These are phyloP conservation scores for Coemansia sp. DNA, from an alignment of 192 early-diverging fungal species.

Conservation along the genomic window DNA sequence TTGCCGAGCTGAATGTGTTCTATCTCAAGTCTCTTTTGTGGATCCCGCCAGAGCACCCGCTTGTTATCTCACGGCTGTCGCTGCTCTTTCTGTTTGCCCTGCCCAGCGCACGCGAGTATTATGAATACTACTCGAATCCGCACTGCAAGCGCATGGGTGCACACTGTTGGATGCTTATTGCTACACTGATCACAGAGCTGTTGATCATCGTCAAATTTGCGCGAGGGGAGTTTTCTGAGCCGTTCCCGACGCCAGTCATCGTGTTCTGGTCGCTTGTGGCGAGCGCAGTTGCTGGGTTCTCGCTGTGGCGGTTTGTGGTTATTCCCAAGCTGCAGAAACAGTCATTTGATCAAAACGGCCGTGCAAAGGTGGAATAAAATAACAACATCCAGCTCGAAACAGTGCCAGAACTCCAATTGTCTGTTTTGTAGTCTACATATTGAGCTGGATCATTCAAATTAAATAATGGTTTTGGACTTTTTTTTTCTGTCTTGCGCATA, in stretches of 20 bases:
- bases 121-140: slow-evolving; percentile 78
- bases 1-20: slow-evolving; percentile 89
- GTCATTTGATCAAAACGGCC: neutral
- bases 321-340: slow-evolving; percentile 18
- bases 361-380: slow-evolving; percentile 12
- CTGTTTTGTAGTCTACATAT: too few species aligned
- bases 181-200: slow-evolving; percentile 85
- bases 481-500: too few species aligned
- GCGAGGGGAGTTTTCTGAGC: slow-evolving; percentile 79
- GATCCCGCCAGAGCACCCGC: slow-evolving; percentile 82
- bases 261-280: slow-evolving; percentile 74
- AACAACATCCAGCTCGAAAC: neutral
- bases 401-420: neutral
- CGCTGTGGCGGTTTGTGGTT: slow-evolving; percentile 72
- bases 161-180: slow-evolving; percentile 89
- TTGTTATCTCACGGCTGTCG: slow-evolving; percentile 76
- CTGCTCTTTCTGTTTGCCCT: slow-evolving; percentile 84
- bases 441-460: too few species aligned
- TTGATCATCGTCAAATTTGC: slow-evolving; percentile 91
- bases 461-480: too few species aligned
- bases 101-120: slow-evolving; percentile 85
- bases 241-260: slow-evolving; percentile 68
- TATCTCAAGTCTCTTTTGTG: slow-evolving; percentile 93
- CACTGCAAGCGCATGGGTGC: slow-evolving; percentile 88
- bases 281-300: slow-evolving; percentile 63